Base-by-base conservation (phyloP, 2,329 filamentous ascomycete species). In the Cladosporium sphaerospermum region DNA sequence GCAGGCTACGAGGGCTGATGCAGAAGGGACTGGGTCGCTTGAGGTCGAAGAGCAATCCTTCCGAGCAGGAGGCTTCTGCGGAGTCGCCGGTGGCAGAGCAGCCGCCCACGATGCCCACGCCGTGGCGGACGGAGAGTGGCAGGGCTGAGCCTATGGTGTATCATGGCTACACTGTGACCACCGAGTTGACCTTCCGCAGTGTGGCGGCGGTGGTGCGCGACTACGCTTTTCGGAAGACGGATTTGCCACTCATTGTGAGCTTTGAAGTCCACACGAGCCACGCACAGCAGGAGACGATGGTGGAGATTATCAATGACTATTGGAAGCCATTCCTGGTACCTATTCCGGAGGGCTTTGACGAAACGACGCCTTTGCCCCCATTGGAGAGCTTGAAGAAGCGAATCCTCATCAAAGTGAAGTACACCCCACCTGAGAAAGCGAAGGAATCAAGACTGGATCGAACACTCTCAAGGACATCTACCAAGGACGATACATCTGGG, bases 211-310 rank as follows among this genome's bases (percentile, higher is more conserved):
- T 86, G 0, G 87, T 97, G 56, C 78, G 80, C 37, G 83, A 95
- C 53, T 82, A 83, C 55, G 91, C 89, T 0, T 97, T 97, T 62
- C 74, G 81, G 28, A 79, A 75, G 11, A 65, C 82, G 55, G 80
- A 87, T 49, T 75, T 96, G 16, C 93, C 93, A 0, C 75, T 99
- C 37, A 95, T 97, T 54, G 82, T 97, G 59, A 96, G 90, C 67
- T 78, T 97, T 5, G 93, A 99, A 70, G 88, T 97, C 0, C 92
- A 97, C 68, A 86, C 89, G 11, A 82, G 85, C 56, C 74, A 79
- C 1, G 82, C 88, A 50, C 92, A 97, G 69, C 93, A 99, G 69
- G 83, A 89, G 58, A 79, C 87, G 47, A 96, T 97, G 88, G 91
- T 96, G 9, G 81, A 88, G 53, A 95, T 97, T 58, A 96, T 99